A percentile compares a stretch with the other conserved stretches of the same genome.
These are phyloP conservation scores for Mortierella sp. DNA, from an alignment of 371 early-diverging fungal species.

Conservation along the genomic window DNA sequence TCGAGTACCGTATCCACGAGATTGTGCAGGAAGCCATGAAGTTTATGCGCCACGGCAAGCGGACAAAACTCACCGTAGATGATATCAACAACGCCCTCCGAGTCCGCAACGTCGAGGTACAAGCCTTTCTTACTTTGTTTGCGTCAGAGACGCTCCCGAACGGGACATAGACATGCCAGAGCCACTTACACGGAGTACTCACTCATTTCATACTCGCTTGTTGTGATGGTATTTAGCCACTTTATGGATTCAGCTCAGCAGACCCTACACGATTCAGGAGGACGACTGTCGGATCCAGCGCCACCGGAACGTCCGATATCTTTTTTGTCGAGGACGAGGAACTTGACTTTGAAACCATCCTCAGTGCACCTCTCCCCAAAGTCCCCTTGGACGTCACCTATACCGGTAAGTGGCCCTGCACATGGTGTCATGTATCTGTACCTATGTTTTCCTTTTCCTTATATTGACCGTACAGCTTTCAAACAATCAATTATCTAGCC, in stretches of 20 bases:
- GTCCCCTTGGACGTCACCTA: constrained; percentile 92
- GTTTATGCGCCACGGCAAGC: constrained; percentile 97
- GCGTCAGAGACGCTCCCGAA: too few species aligned
- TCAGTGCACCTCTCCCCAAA: constrained; percentile 94
- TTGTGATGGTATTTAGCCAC: constrained; percentile 69
- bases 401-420: constrained; percentile 66
- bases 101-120: constrained; percentile 96
- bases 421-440: too few species aligned
- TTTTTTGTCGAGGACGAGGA: constrained; percentile 99
- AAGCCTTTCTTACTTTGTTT: neutral
- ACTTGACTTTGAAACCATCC: constrained; percentile 93
- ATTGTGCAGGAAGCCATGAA: constrained; percentile 98
- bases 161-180: neutral
- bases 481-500: constrained; percentile 59
- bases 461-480: neutral
- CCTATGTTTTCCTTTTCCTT: neutral
- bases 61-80: constrained; percentile 88
- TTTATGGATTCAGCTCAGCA: constrained; percentile 94
- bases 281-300: constrained; percentile 60
- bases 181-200: neutral
- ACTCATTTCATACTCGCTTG: neutral
- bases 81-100: constrained; percentile 98
- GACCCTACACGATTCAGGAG: constrained; percentile 84
- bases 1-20: constrained; percentile 97
- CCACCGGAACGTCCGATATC: constrained; percentile 74